Evolutionary conservation across 2,329 filamentous ascomycete genomes (phyloP).

Genomic region (Apiospora malaysiana): DNA sequence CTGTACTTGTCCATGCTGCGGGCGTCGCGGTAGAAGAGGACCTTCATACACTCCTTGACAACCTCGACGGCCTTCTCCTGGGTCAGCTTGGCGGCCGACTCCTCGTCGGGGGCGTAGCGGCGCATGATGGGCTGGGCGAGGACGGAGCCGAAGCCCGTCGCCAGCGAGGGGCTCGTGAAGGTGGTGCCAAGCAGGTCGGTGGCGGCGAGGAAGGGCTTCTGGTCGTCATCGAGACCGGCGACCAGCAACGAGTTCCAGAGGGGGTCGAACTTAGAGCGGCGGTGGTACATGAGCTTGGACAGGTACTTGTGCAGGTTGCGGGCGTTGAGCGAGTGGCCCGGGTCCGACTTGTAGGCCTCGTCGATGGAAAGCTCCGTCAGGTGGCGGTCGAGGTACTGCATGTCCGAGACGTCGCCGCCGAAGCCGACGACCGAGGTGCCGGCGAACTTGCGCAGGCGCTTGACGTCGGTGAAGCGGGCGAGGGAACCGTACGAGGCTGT

Average conservation of each 20-base stretch:
- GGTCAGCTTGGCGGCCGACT: slow-evolving; percentile 71
- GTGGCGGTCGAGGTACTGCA: slow-evolving; percentile 97
- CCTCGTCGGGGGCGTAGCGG: slow-evolving; percentile 83
- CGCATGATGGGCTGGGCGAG: slow-evolving; percentile 92
- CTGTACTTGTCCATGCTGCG: slow-evolving; percentile 91
- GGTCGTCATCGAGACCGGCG: slow-evolving; percentile 80
- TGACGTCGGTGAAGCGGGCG: slow-evolving; percentile 95
- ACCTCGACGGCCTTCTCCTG: slow-evolving; percentile 81
- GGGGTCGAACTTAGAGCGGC: slow-evolving; percentile 93
- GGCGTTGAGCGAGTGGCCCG: slow-evolving; percentile 72
- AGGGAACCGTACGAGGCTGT: slow-evolving; percentile 95
- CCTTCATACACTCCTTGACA: slow-evolving; percentile 96
- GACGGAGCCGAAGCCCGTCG: slow-evolving; percentile 92
- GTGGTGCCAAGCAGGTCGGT: slow-evolving; percentile 94
- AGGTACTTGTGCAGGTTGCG: slow-evolving; percentile 97
- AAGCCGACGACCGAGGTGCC: slow-evolving; percentile 86
- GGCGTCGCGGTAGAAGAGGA: slow-evolving; percentile 95
- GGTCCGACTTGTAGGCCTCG: slow-evolving; percentile 75
- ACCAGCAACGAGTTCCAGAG: slow-evolving; percentile 97
- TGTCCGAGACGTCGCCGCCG: slow-evolving; percentile 96
- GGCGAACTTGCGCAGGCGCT: slow-evolving; percentile 91
- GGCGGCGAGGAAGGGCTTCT: slow-evolving; percentile 86
- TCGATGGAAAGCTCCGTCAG: slow-evolving; percentile 85
- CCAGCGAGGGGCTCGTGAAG: slow-evolving; percentile 84
- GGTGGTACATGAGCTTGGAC: slow-evolving; percentile 93